phyloP scores from a whole-genome alignment of 108 stramenopile species.

The Cylindrotheca fusiformis region DNA sequence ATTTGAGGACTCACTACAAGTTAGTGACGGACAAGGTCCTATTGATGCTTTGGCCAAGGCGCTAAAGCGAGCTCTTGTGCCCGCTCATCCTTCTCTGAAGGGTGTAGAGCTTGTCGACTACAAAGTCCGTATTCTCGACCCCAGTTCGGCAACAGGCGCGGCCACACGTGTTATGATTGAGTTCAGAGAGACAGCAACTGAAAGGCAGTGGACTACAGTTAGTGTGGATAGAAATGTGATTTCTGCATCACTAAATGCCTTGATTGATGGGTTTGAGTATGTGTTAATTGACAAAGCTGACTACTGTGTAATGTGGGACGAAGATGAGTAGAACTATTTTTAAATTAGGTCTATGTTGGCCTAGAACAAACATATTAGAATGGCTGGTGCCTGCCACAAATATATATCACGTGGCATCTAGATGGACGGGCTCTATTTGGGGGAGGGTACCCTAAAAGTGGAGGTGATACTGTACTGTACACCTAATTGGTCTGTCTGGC shows the following conservation, averaged over 20 bases:
- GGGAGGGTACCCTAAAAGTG: too few species aligned
- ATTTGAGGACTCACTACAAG: constrained; percentile 69
- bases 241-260: constrained; percentile 87
- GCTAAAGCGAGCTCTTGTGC: constrained; percentile 71
- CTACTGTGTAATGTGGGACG: constrained; percentile 40
- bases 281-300: constrained; percentile 72
- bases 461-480: too few species aligned
- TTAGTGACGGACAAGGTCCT: constrained; percentile 90
- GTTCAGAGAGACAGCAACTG: constrained; percentile 39
- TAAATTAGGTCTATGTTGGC: constrained; percentile 2
- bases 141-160: constrained; percentile 79
- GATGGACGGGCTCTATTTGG: too few species aligned
- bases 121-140: constrained; percentile 95
- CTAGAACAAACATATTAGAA: too few species aligned
- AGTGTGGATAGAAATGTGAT: constrained; percentile 93
- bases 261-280: constrained; percentile 94
- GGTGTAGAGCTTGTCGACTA: constrained; percentile 85
- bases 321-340: background rate
- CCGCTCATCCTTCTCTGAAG: constrained; percentile 70
- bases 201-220: constrained; percentile 87
- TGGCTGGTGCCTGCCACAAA: too few species aligned
- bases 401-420: too few species aligned
- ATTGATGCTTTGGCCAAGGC: constrained; percentile 89
- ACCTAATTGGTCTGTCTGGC: too few species aligned
- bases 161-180: constrained; percentile 93